These are phyloP conservation scores for Areca catechu DNA, from an alignment of 176 grass and related monocot genomes.

Conservation along the genomic window DNA sequence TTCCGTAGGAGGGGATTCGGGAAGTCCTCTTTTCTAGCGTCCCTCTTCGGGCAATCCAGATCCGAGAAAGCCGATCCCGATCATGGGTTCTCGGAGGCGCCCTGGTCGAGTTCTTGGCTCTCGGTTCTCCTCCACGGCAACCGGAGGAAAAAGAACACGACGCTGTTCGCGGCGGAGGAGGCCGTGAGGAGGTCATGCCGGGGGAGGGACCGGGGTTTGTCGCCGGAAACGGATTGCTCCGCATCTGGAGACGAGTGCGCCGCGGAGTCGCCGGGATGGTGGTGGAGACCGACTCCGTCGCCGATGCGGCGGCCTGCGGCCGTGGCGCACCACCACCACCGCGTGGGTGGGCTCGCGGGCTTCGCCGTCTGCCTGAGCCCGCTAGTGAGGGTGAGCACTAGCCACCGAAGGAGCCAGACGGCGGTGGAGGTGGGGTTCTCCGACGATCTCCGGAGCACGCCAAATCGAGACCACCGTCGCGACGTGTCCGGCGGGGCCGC, in stretches of 20 bases:
- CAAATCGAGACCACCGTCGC: too few species aligned
- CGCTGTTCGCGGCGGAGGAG: slow-evolving; percentile 21
- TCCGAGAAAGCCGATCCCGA: slow-evolving; percentile 2
- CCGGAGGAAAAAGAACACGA: not conserved
- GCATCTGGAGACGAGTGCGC: not conserved
- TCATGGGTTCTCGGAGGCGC: not conserved
- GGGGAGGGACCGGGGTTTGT: slow-evolving; percentile 31
- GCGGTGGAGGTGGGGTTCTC: too few species aligned
- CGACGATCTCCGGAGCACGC: too few species aligned
- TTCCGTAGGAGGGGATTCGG: not conserved
- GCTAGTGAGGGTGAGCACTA: too few species aligned
- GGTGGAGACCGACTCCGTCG: slow-evolving; percentile 49
- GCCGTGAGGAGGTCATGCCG: slow-evolving; percentile 2
- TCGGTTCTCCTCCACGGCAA: slow-evolving; percentile 20
- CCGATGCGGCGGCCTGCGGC: slow-evolving; percentile 20
- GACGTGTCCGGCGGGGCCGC: too few species aligned
- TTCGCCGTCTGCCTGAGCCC: too few species aligned
- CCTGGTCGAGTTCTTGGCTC: slow-evolving; percentile 36
- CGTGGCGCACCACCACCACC: too few species aligned
- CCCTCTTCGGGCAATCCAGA: slow-evolving; percentile 7
- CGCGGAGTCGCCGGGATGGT: not conserved
- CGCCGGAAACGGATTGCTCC: slow-evolving; percentile 11
- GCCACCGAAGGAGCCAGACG: too few species aligned
- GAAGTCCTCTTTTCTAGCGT: slow-evolving; percentile 3
- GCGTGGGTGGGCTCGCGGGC: too few species aligned